Conservation (phyloP, 306 rosid species). For the Hippophae tibetana region DNA sequence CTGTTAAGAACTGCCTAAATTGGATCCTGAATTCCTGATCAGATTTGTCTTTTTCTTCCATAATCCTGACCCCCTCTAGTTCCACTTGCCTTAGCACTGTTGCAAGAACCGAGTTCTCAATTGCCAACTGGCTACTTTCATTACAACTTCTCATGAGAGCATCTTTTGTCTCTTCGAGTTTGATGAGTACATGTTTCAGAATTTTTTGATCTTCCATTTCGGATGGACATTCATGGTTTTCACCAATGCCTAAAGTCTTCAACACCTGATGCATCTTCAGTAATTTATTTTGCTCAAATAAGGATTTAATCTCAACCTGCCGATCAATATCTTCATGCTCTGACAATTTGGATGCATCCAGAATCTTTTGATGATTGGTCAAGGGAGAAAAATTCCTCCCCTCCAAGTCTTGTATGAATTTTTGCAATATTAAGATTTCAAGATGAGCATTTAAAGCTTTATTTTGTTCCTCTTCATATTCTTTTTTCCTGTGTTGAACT, state of each 20-base stretch:
- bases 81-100: slow-evolving; percentile 51
- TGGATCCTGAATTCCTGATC: slow-evolving; percentile 39
- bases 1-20: slow-evolving; percentile 37
- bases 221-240: slow-evolving; percentile 19
- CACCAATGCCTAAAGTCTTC: slow-evolving; percentile 35
- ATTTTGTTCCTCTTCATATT: slow-evolving; percentile 56
- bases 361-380: slow-evolving; percentile 49
- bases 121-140: slow-evolving; percentile 39
- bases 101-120: slow-evolving; percentile 63
- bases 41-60: slow-evolving; percentile 41
- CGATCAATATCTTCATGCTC: slow-evolving; percentile 41
- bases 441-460: slow-evolving; percentile 40
- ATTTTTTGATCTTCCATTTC: slow-evolving; percentile 39
- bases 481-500: slow-evolving; percentile 38
- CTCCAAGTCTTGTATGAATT: slow-evolving; percentile 51
- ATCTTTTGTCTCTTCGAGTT: slow-evolving; percentile 44
- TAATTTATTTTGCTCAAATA: slow-evolving; percentile 39
- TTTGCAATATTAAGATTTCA: slow-evolving; percentile 61
- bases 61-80: slow-evolving; percentile 28
- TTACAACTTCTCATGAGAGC: slow-evolving; percentile 27
- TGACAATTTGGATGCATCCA: slow-evolving; percentile 43
- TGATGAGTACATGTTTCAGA: slow-evolving; percentile 34
- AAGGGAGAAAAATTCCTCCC: slow-evolving; percentile 44
- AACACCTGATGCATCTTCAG: slow-evolving; percentile 55
- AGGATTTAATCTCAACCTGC: slow-evolving; percentile 37